Evolutionary conservation across 306 rosid species (phyloP), one percentile per base, ranked within the genome.

Genomic region (Sechiopsis laciniata): DNA sequence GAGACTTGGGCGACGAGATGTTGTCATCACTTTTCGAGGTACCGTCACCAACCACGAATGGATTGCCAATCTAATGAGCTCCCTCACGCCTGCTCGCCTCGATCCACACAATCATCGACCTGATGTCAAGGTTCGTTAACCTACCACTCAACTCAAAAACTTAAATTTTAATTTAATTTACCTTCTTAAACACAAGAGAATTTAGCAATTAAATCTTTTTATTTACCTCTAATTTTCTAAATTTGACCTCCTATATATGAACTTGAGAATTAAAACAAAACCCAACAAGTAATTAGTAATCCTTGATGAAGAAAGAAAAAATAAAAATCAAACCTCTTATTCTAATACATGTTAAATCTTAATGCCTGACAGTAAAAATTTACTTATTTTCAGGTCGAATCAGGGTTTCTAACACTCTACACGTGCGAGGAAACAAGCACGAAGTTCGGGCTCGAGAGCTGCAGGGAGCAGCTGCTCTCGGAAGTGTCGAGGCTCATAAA

Each of bases 401-500:
- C 90, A 0, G 98, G 98, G 5, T 90, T 93, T 48, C 81, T 93
- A 0, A 87, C 91, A 1, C 63, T 93, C 14, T 93, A 93, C 80
- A 93, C 98, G 0, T 88, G 94, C 0, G 85, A 89, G 1, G 98
- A 93, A 65, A 85, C 84, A 55, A 46, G 78, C 22, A 76, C 78
- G 10, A 83, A 79, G 20, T 90, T 90, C 29, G 94, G 97, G 0
- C 77, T 88, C 0, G 78, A 64, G 57, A 93, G 98, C 54, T 93
- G 98, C 79, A 82, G 98, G 48, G 94, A 93, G 46, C 98, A 93
- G 82, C 88, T 93, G 50, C 91, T 93, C 3, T 87, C 89, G 0
- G 98, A 93, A 66, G 74, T 93, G 0, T 90, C 94, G 0, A 71
- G 89, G 78, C 80, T 90, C n/a, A 8, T 85, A 13, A 84, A 73